Evolutionary conservation across 176 grass and related monocot genomes (phyloP).

Genomic region (Coix lacrymajobi): DNA sequence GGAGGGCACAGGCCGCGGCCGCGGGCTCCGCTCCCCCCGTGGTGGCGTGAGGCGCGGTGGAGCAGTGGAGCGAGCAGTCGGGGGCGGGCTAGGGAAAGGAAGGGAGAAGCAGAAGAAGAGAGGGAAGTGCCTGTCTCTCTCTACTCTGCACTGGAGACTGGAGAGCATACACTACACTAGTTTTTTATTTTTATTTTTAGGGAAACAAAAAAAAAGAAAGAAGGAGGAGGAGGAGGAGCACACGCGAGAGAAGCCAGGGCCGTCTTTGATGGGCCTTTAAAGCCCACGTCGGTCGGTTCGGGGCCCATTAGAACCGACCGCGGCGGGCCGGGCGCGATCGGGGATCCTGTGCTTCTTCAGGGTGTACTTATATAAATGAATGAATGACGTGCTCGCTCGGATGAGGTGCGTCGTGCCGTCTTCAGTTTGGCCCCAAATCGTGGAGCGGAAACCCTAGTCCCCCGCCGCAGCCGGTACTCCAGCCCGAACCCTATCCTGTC

Average conservation of each 20-base stretch:
- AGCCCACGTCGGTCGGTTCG: background rate
- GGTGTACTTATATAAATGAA: background rate
- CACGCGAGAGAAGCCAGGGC: background rate
- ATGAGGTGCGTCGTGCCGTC: background rate
- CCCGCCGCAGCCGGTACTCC: background rate
- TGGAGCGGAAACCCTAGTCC: slow-evolving; percentile 20
- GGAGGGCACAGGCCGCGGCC: background rate
- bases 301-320: background rate
- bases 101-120: background rate
- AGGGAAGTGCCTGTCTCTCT: background rate
- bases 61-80: background rate
- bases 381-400: background rate
- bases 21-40: slow-evolving; percentile 9
- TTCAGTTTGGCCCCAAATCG: background rate
- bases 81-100: background rate
- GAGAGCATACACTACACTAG: too few relatives aligned
- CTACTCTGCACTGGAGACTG: background rate
- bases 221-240: background rate
- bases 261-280: background rate
- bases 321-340: too few relatives aligned
- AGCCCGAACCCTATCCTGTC: background rate
- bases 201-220: background rate
- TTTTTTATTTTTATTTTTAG: too few relatives aligned
- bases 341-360: too few relatives aligned
- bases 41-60: background rate